These are phyloP conservation scores for Backusella morwellensis DNA, from an alignment of 192 early-diverging fungal species.

Conservation along the genomic window DNA sequence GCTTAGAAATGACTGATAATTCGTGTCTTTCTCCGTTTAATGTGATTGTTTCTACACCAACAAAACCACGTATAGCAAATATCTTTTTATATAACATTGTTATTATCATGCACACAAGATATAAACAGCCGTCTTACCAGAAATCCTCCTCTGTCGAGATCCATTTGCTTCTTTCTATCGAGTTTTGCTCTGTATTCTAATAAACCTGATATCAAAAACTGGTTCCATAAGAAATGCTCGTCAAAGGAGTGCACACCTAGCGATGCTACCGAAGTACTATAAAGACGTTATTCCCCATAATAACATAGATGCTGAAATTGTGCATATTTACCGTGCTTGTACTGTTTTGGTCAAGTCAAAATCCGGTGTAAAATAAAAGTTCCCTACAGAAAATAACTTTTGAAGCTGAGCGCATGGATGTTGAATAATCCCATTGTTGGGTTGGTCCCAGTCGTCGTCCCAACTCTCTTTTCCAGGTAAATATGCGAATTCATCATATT, in stretches of 20 bases:
- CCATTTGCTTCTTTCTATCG: conserved; percentile 53
- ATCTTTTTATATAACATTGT: conserved; percentile 41
- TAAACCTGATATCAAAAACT: conserved; percentile 75
- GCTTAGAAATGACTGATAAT: conserved; percentile 68
- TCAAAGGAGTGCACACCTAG: conserved; percentile 60
- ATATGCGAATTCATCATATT: conserved; percentile 64
- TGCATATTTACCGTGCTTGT: conserved; percentile 58
- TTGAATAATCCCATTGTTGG: conserved; percentile 30
- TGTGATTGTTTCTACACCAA: conserved; percentile 49
- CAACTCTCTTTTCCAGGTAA: conserved; percentile 34
- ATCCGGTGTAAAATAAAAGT: conserved; percentile 90
- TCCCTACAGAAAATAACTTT: conserved; percentile 80
- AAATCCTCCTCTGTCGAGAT: conserved; percentile 73
- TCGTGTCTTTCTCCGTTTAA: conserved; percentile 40
- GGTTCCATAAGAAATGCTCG: conserved; percentile 91
- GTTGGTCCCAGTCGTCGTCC: conserved; percentile 42
- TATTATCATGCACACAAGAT: neutral
- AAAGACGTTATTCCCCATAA: neutral
- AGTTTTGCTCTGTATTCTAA: conserved; percentile 81
- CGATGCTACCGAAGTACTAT: conserved; percentile 41
- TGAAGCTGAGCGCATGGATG: conserved; percentile 80
- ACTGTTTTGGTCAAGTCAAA: conserved; percentile 86
- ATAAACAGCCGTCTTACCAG: conserved; percentile 44
- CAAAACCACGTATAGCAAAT: conserved; percentile 74
- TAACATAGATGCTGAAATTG: neutral